Base-by-base conservation (phyloP, 2,329 filamentous ascomycete genomes). In the Neonectria magnoliae region DNA sequence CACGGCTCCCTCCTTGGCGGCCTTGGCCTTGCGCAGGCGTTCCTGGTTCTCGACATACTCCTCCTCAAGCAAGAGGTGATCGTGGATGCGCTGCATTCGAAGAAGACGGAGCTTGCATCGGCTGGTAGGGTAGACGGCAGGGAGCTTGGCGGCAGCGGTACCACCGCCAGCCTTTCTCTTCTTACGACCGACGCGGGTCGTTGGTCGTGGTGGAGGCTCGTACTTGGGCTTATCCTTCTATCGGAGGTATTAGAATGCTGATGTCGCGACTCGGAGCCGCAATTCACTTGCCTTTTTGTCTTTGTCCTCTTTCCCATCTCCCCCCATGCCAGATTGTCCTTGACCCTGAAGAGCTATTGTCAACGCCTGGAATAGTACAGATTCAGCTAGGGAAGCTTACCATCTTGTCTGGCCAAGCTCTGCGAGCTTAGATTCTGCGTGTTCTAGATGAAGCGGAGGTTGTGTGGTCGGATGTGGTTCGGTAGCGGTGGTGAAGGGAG, bases 181-280 rank as follows among this genome's bases (percentile, higher is more conserved):
- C 91, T 97, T 98, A 77, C 95, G 93, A 66, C 96, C 96, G 79
- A 99, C 91, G 79, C 96, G 93, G 71, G 96, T 98, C 68, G 96
- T 99, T 68, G 96, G 96, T 77, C 95, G 91, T 81, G 96, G 96
- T 73, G 96, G 96, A 70, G 96, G 96, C 82, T 99, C 96, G 86
- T 99, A 99, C 92, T 97, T 98, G 79, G 96, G 96, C 91, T 99
- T 99, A 69, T 99, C 95, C 88, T 99, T 98, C 95, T 97, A 76
- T 73, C 65, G 41, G 27, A 50, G 64, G 3, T 57, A 63, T 79
- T 67, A 77, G 68, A 50, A 4, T 14, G 22, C 14, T 18, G 6
- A 38, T 31, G 16, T 16, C 5, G 29, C 33, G 44, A 11, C 27
- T 9, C 22, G 25, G 57, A 11, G 5, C 11, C 10, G 29, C 27